Percentiles rank a stretch among this genome's conserved stretches.
Evolutionary conservation across 305 asterid species (phyloP).

Genomic region (Solanum chacoense): DNA sequence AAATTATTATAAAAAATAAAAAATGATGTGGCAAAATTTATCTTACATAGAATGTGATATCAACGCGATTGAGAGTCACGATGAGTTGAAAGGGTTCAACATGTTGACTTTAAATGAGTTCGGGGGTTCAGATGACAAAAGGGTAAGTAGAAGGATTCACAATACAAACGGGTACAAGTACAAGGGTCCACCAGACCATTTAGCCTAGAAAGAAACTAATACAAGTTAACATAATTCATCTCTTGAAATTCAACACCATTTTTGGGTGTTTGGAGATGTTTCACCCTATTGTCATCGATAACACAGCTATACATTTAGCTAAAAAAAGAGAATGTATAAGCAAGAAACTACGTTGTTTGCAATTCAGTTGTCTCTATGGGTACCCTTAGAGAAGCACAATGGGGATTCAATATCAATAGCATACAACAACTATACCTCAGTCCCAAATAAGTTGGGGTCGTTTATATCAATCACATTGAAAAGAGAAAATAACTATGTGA

Average conservation of each 20-base stretch:
- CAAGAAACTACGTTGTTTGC: neutral
- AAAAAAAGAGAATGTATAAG: neutral
- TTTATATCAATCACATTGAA: neutral
- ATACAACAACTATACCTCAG: neutral
- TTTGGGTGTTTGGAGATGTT: neutral
- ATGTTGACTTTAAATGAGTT: no score
- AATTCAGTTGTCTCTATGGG: neutral
- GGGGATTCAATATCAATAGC: neutral
- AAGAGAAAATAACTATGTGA: neutral
- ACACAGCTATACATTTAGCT: neutral
- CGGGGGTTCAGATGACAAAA: no score
- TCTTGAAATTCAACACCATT: neutral
- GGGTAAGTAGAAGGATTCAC: no score
- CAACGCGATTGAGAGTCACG: no score
- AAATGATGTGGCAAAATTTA: no score
- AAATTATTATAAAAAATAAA: no score
- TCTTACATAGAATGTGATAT: no score
- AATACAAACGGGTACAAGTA: no score
- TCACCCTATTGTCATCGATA: neutral
- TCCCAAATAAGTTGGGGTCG: neutral
- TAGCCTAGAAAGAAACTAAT: neutral
- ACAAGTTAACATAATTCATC: neutral
- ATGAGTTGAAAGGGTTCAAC: no score
- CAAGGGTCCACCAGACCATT: no score
- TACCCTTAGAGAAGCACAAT: neutral